phyloP scores from a whole-genome alignment of 1,284 basidiomycete species.

The Caloboletus inedulis region DNA sequence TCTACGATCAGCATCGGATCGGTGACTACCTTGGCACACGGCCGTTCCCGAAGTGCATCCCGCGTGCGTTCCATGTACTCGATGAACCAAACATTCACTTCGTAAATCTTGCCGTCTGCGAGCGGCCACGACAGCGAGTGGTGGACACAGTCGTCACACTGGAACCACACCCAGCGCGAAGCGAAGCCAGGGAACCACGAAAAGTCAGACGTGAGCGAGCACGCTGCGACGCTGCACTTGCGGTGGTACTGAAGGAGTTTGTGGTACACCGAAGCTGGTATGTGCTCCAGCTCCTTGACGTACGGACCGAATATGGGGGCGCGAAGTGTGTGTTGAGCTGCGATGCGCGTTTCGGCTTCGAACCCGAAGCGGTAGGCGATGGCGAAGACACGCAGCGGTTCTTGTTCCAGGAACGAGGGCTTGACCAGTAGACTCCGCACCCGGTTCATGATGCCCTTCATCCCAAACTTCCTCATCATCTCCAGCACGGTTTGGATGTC shows the following conservation, averaged over 20 bases:
- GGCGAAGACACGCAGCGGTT: constrained; percentile 34
- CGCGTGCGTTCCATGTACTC: constrained; percentile 34
- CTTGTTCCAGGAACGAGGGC: constrained; percentile 27
- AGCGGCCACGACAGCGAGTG: constrained; percentile 33
- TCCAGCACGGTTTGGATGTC: constrained; percentile 33
- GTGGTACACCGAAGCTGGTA: constrained; percentile 35
- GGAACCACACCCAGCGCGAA: constrained; percentile 38
- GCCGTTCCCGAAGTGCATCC: constrained; percentile 30
- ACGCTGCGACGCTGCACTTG: constrained; percentile 32
- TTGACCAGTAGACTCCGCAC: constrained; percentile 23
- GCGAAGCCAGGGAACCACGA: constrained; percentile 38
- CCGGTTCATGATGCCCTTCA: constrained; percentile 32
- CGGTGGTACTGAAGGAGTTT: constrained; percentile 36
- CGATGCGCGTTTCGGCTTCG: constrained; percentile 27
- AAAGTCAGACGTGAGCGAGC: constrained; percentile 35
- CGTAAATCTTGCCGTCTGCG: constrained; percentile 35
- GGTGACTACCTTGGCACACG: constrained; percentile 30
- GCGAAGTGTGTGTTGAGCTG: constrained; percentile 32
- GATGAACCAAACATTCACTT: constrained; percentile 35
- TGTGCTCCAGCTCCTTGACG: constrained; percentile 35
- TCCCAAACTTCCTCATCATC: constrained; percentile 35
- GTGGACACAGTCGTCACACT: constrained; percentile 35
- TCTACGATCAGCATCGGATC: constrained; percentile 32
- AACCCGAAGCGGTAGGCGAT: constrained; percentile 33
- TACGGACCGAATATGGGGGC: constrained; percentile 34